These are phyloP conservation scores for Podila minutissima DNA, from an alignment of 192 early-diverging fungal genomes.

Conservation along the genomic window DNA sequence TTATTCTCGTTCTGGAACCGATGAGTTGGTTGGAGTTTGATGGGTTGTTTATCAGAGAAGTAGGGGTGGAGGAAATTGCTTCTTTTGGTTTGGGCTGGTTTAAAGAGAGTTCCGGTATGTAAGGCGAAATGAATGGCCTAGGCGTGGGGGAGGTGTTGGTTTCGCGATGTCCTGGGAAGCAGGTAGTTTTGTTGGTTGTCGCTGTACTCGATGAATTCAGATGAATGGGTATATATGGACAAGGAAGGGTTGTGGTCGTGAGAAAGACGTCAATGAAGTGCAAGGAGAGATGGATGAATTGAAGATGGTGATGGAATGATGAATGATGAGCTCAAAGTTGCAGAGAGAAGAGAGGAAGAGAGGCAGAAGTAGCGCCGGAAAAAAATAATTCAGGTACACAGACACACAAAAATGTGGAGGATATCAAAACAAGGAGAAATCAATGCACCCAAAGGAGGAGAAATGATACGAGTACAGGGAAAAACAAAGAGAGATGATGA, in stretches of 20 bases:
- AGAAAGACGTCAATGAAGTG: neutral
- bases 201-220: neutral
- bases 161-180: neutral
- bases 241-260: neutral
- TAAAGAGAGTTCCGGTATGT: neutral
- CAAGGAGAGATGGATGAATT: neutral
- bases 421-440: neutral
- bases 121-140: neutral
- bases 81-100: neutral
- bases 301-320: neutral
- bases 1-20: neutral
- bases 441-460: neutral
- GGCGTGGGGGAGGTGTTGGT: neutral
- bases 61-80: neutral
- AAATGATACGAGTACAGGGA: neutral
- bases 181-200: too few species aligned
- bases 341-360: neutral
- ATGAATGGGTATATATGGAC: neutral
- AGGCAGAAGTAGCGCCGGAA: neutral
- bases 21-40: neutral
- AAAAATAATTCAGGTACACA: conserved; percentile 2
- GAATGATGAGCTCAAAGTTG: neutral
- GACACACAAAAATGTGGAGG: neutral
- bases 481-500: neutral
- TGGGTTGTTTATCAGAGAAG: neutral